phyloP scores from a whole-genome alignment of 768 basidiomycete genomes.

The Boletus bicolor region DNA sequence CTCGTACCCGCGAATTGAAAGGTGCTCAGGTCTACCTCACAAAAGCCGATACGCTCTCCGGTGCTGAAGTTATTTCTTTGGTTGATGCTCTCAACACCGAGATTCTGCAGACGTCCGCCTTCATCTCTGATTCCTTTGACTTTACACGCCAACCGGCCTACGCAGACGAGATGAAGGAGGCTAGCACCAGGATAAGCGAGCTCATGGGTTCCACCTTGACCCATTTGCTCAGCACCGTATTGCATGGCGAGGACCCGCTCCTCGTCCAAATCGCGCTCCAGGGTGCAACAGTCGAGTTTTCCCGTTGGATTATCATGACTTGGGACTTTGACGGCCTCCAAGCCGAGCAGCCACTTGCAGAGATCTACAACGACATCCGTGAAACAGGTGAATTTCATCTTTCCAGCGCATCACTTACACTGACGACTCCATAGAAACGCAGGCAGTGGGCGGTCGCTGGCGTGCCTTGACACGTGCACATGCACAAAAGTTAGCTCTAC shows the following conservation, averaged over 20 bases:
- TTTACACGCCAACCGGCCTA: constrained; percentile 24
- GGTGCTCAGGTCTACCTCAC: constrained; percentile 43
- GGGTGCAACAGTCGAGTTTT: constrained; percentile 31
- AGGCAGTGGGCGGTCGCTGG: constrained; percentile 54
- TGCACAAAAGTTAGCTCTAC: constrained; percentile 32
- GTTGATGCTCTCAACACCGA: constrained; percentile 46
- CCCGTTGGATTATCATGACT: constrained; percentile 32
- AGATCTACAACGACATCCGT: constrained; percentile 40
- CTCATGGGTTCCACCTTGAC: constrained; percentile 32
- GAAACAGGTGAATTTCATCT: constrained; percentile 36
- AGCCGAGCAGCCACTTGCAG: constrained; percentile 27
- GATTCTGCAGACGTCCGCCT: constrained; percentile 44
- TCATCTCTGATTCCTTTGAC: constrained; percentile 41
- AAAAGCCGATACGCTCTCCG: constrained; percentile 42
- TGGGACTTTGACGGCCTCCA: constrained; percentile 35
- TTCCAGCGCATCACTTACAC: not conserved
- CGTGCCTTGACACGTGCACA: constrained; percentile 51
- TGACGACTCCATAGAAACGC: constrained; percentile 38
- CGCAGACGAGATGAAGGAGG: constrained; percentile 28
- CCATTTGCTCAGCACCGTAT: constrained; percentile 20
- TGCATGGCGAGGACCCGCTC: constrained; percentile 34
- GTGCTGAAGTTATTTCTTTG: constrained; percentile 39
- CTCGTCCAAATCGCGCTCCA: constrained; percentile 41
- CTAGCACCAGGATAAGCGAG: constrained; percentile 26
- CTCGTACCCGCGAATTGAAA: constrained; percentile 39